Evolutionary conservation across 106 monocot species (phyloP).

Genomic region (Dendrobium catenatum): DNA sequence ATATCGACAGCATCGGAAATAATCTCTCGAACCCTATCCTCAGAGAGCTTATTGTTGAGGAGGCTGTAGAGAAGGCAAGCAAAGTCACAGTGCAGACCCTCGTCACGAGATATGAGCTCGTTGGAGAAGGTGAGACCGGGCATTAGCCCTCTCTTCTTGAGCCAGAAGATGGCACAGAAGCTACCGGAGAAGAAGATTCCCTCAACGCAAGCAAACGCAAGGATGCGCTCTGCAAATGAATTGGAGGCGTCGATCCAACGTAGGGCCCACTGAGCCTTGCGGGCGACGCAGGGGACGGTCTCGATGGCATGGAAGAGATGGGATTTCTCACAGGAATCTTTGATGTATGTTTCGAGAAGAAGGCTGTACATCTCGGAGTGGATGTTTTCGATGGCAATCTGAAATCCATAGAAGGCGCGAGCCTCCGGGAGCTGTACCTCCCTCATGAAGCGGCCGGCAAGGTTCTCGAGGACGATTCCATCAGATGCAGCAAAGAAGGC

Average conservation of each 20-base stretch:
- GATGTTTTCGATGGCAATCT: conserved; percentile 79
- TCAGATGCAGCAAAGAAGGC: conserved; percentile 94
- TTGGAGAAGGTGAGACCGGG: conserved; percentile 64
- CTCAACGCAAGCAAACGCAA: conserved; percentile 67
- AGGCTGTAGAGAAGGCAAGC: conserved; percentile 72
- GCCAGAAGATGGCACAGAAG: conserved; percentile 74
- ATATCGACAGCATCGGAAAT: conserved; percentile 69
- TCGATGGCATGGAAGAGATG: conserved; percentile 60
- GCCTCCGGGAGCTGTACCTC: conserved; percentile 56
- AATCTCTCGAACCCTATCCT: conserved; percentile 43
- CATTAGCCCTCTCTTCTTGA: conserved; percentile 70
- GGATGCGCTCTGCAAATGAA: conserved; percentile 47
- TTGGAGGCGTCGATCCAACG: conserved; percentile 45
- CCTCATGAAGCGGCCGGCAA: conserved; percentile 53
- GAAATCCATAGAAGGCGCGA: conserved; percentile 68
- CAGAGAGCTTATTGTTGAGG: conserved; percentile 33
- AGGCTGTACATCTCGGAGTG: conserved; percentile 71
- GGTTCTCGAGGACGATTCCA: conserved; percentile 86
- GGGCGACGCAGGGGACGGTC: conserved; percentile 45
- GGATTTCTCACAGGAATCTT: conserved; percentile 36
- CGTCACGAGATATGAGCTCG: conserved; percentile 88
- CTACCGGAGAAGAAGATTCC: conserved; percentile 77
- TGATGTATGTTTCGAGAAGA: conserved; percentile 59
- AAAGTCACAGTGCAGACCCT: conserved; percentile 92
- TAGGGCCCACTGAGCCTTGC: conserved; percentile 64